Conservation (phyloP, 768 basidiomycete genomes). For the Leccinum broughii region DNA sequence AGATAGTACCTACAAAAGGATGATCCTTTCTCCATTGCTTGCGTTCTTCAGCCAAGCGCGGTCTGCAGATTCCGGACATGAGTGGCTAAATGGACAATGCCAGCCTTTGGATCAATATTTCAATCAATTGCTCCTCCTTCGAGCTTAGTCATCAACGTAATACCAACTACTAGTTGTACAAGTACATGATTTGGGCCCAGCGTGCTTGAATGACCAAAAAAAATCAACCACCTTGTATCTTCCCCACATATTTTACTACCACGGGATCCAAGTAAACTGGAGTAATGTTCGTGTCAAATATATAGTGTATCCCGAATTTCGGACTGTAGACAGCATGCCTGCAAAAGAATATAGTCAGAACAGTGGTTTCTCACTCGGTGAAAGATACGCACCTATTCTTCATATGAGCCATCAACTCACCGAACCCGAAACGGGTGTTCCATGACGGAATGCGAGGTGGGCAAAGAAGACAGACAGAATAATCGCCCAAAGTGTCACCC, state of each 20-base stretch:
- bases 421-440: slow-evolving; percentile 21
- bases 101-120: not conserved
- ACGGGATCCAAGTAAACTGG: slow-evolving; percentile 18
- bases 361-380: not conserved
- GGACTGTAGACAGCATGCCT: slow-evolving; percentile 25
- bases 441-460: slow-evolving; percentile 31
- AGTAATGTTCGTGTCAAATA: slow-evolving; percentile 21
- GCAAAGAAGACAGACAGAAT: slow-evolving; percentile 27
- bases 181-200: not conserved
- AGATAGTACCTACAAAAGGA: slow-evolving; percentile 76
- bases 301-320: slow-evolving; percentile 19
- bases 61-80: slow-evolving; percentile 90
- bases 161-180: not conserved
- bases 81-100: slow-evolving; percentile 4
- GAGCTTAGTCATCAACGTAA: slow-evolving; percentile 23
- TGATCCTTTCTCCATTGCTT: slow-evolving; percentile 99
- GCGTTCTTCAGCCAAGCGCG: slow-evolving; percentile 92
- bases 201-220: not conserved
- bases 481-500: slow-evolving; percentile 11
- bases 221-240: not conserved
- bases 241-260: not conserved
- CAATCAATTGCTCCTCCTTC: not conserved
- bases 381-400: slow-evolving; percentile 17
- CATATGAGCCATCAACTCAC: slow-evolving; percentile 21
- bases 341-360: not conserved